Percentiles rank a stretch among this genome's conserved stretches.
phyloP scores from a whole-genome alignment of 768 basidiomycete genomes.

The Suillus discolor region DNA sequence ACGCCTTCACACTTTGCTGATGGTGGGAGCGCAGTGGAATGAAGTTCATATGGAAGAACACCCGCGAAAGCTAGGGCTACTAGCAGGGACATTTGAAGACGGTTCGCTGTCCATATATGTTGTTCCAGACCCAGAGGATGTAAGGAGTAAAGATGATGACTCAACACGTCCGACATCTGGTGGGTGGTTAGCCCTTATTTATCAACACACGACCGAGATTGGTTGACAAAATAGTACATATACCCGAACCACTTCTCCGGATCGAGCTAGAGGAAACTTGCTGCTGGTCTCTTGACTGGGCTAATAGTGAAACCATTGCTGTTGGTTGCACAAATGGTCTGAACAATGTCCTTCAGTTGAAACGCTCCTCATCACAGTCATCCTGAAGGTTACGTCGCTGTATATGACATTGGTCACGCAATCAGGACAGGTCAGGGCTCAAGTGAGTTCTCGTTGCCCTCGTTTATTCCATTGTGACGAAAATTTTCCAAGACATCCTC shows the following conservation, averaged over 20 bases:
- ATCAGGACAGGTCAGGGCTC: slow-evolving; percentile 35
- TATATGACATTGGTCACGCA: slow-evolving; percentile 54
- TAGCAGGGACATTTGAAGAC: slow-evolving; percentile 87
- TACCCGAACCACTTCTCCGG: slow-evolving; percentile 66
- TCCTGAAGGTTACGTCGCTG: slow-evolving; percentile 51
- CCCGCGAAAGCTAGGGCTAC: slow-evolving; percentile 71
- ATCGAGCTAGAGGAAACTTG: slow-evolving; percentile 75
- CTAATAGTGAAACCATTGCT: slow-evolving; percentile 79
- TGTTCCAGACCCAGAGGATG: slow-evolving; percentile 75
- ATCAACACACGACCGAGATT: background rate
- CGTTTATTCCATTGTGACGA: background rate
- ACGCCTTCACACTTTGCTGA: background rate
- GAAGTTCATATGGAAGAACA: slow-evolving; percentile 18
- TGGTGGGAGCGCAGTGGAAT: slow-evolving; percentile 23
- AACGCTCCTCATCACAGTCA: slow-evolving; percentile 9
- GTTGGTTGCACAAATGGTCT: slow-evolving; percentile 85
- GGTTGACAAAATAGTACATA: slow-evolving; percentile 44
- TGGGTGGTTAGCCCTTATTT: slow-evolving; percentile 32
- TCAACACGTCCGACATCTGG: slow-evolving; percentile 47
- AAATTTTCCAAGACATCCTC: slow-evolving; percentile 37
- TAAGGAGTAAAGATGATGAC: slow-evolving; percentile 35
- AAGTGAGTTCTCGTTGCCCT: slow-evolving; percentile 28
- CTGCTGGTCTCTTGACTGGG: slow-evolving; percentile 90
- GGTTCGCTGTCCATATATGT: slow-evolving; percentile 79
- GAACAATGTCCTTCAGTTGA: background rate